Evolutionary conservation across 768 basidiomycete species (phyloP).

Genomic region (Coprinopsis strossmayeri): DNA sequence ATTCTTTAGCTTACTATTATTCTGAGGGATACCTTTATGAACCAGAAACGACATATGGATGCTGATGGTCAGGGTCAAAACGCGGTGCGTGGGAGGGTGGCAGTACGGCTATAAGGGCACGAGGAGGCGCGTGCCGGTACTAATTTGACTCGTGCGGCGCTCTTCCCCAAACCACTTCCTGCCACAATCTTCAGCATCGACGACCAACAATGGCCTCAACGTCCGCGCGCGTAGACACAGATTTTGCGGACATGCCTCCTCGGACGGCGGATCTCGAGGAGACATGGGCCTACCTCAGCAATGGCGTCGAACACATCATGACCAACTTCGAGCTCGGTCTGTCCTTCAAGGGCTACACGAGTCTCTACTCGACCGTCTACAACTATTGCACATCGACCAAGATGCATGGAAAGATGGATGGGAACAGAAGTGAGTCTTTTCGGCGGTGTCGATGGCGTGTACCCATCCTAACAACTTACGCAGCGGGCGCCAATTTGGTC

Average conservation of each 20-base stretch:
- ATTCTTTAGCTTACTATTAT: no score
- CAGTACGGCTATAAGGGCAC: conserved; percentile 8
- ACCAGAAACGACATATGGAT: neutral
- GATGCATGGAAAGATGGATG: conserved; percentile 58
- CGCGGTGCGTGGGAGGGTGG: conserved; percentile 13
- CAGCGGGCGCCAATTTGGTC: conserved; percentile 94
- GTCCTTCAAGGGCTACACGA: conserved; percentile 67
- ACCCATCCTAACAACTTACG: neutral
- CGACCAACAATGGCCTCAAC: conserved; percentile 28
- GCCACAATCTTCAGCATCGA: conserved; percentile 14
- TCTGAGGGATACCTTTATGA: no score
- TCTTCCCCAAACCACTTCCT: neutral
- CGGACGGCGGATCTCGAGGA: conserved; percentile 72
- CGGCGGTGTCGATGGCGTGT: neutral
- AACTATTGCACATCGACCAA: conserved; percentile 96
- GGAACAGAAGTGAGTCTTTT: conserved; percentile 61
- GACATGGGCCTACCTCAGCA: conserved; percentile 81
- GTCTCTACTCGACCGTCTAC: conserved; percentile 86
- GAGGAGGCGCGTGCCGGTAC: conserved; percentile 8
- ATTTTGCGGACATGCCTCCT: conserved; percentile 50
- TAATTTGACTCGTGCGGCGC: conserved; percentile 10
- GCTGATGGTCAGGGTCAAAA: neutral
- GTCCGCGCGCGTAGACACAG: conserved; percentile 21
- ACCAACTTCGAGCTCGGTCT: conserved; percentile 79
- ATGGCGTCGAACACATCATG: conserved; percentile 89